Evolutionary conservation across 768 basidiomycete genomes (phyloP).

Genomic region (Hypholoma sublateritium): DNA sequence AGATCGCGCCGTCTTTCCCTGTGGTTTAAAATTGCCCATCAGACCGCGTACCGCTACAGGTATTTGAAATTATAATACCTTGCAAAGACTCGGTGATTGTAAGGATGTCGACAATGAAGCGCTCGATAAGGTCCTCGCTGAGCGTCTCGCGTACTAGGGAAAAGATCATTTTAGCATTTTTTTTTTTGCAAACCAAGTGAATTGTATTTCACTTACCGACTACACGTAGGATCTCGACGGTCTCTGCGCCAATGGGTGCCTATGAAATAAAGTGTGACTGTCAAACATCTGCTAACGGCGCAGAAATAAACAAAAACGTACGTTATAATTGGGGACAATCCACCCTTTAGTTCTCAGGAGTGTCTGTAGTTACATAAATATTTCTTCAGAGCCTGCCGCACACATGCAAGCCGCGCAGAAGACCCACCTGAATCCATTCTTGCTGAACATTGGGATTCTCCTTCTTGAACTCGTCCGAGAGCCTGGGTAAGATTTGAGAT

Average conservation of each 20-base stretch:
- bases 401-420: not conserved
- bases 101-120: slow-evolving; percentile 50
- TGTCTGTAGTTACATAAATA: slow-evolving; percentile 21
- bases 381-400: slow-evolving; percentile 3
- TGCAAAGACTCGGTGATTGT: slow-evolving; percentile 46
- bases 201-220: slow-evolving; percentile 35
- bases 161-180: no score
- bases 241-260: slow-evolving; percentile 51
- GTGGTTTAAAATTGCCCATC: not conserved
- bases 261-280: slow-evolving; percentile 12
- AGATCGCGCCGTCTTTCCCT: slow-evolving; percentile 25
- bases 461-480: slow-evolving; percentile 51
- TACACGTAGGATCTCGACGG: slow-evolving; percentile 58
- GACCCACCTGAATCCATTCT: slow-evolving; percentile 44
- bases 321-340: slow-evolving; percentile 63
- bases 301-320: slow-evolving; percentile 7
- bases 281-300: not conserved
- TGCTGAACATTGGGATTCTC: slow-evolving; percentile 56
- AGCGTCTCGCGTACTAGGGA: slow-evolving; percentile 52
- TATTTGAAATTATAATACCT: slow-evolving; percentile 27
- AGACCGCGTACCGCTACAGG: not conserved
- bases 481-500: slow-evolving; percentile 15
- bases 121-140: slow-evolving; percentile 50
- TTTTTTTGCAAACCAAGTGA: no score
- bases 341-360: slow-evolving; percentile 53